Conservation (phyloP, 805 yeast genomes). For the Yarrowia deformans region DNA sequence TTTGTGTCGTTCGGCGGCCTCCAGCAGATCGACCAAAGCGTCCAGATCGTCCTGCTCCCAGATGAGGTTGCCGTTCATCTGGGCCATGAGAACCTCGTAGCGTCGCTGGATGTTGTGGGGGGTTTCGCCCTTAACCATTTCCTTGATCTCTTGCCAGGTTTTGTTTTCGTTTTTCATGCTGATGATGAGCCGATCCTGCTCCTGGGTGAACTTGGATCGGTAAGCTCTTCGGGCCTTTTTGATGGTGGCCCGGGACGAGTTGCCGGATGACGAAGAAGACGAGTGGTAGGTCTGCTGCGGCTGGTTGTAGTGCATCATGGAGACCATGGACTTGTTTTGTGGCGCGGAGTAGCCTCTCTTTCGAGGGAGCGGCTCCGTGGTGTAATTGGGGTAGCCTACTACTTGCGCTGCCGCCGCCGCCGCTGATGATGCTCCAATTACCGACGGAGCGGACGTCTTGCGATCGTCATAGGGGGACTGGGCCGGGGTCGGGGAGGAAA, state of each 20-base stretch:
- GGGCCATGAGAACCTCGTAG: conserved; percentile 63
- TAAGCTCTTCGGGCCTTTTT: conserved; percentile 36
- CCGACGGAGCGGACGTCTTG: conserved; percentile 3
- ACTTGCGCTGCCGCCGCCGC: no score
- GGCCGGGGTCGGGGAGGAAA: conserved; percentile 11
- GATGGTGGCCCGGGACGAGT: conserved; percentile 28
- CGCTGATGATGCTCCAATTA: neutral
- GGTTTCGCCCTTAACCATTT: conserved; percentile 63
- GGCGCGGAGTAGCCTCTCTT: conserved; percentile 25
- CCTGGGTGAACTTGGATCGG: conserved; percentile 56
- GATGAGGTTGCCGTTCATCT: conserved; percentile 39
- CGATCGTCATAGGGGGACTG: conserved; percentile 25
- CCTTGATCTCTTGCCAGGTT: conserved; percentile 76
- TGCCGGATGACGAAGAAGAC: neutral
- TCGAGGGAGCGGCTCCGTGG: conserved; percentile 24
- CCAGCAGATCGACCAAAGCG: conserved; percentile 57
- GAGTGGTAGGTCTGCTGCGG: neutral
- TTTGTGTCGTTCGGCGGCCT: conserved; percentile 62
- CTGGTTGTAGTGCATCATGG: neutral
- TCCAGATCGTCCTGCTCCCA: conserved; percentile 58
- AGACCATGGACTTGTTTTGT: conserved; percentile 11
- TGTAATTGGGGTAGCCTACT: conserved; percentile 6
- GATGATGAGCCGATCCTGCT: conserved; percentile 71
- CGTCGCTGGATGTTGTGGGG: conserved; percentile 74
- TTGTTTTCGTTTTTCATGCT: conserved; percentile 65